Evolutionary conservation across 108 stramenopile genomes (phyloP), one percentile per base, ranked within the genome.

Genomic region (Chaetoceros tenuissimus): DNA sequence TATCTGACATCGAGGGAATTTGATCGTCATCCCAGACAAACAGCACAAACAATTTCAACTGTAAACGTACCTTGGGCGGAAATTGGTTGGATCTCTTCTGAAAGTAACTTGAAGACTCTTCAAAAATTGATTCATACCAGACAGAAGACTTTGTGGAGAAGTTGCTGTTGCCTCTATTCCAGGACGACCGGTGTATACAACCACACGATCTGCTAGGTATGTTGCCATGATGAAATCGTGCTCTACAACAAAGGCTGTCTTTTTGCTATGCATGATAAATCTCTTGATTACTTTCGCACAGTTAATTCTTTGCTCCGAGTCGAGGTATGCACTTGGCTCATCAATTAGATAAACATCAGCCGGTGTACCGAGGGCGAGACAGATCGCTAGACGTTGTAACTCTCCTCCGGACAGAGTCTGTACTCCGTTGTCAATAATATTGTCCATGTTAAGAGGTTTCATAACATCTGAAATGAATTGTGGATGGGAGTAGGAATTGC

Each of bases 181-280:
- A 7, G 98, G 97, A n/a, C 74, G 55, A 44, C 97, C 97, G 46
- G 80, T 68, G 73, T 97, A 99, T 28, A 98, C 98, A 65, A 98
- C 92, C 2, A 99, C 98, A 34, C 96, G 80, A 63, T 98, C 97
- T 20, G 96, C 95, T 46, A 98, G 87, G 69, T 98, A 98, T 8
- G 97, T 99, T 29, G 96, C 96, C 98, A 99, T 99, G 74, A 98
- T 96, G 76, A 99, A 99, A 80, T 98, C 97, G 77, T 98, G 97
- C 81, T 98, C 97, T 1, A 99, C 96, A 31, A 99, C 81, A 74
- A 98, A 98, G 20, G 97, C 97, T 5, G 96, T 96, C 76, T 96
- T 96, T 87, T 98, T 98, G 34, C 87, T 80, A 78, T 96, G 97
- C 87, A 98, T 95, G 71, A 99, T 94, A 64, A 96, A 98, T 31